Evolutionary conservation across 2,329 filamentous ascomycete genomes (phyloP).

Genomic region (Penicillium sp.): DNA sequence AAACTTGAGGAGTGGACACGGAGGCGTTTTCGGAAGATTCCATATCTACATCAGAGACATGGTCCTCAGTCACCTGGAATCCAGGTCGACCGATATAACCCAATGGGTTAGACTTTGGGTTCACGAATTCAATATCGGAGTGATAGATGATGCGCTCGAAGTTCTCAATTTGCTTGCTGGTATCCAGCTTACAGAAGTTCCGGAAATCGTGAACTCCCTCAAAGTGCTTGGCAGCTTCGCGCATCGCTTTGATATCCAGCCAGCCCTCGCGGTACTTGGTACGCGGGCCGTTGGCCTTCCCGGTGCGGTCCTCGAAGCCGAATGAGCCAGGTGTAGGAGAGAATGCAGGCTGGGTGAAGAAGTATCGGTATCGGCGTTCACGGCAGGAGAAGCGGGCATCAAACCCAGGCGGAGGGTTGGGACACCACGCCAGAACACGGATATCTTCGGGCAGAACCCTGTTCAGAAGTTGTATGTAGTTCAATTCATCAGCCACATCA

Average conservation of each 20-base stretch:
- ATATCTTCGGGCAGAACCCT: constrained; percentile 86
- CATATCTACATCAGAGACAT: constrained; percentile 14
- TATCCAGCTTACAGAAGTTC: constrained; percentile 94
- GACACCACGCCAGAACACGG: constrained; percentile 88
- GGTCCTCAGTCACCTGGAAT: constrained; percentile 40
- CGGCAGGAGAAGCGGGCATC: constrained; percentile 90
- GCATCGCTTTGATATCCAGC: constrained; percentile 87
- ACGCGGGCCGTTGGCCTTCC: constrained; percentile 20
- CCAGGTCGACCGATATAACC: constrained; percentile 54
- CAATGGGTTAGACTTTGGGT: constrained; percentile 52
- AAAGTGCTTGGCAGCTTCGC: constrained; percentile 72
- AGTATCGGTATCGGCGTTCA: constrained; percentile 90
- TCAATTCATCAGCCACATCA: constrained; percentile 74
- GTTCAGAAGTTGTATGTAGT: constrained; percentile 82
- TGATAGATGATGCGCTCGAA: constrained; percentile 77
- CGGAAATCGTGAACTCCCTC: constrained; percentile 89
- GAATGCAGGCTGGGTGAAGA: constrained; percentile 93
- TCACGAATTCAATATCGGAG: constrained; percentile 72
- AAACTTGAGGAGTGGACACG: constrained; percentile 63
- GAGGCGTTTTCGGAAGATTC: constrained; percentile 12
- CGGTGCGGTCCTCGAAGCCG: constrained; percentile 44
- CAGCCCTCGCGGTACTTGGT: constrained; percentile 62
- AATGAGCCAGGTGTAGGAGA: constrained; percentile 60
- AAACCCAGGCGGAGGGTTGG: constrained; percentile 73
- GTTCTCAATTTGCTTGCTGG: constrained; percentile 82